Conservation (phyloP, 2,329 filamentous ascomycete species). For the Ophiostoma fasciatum region DNA sequence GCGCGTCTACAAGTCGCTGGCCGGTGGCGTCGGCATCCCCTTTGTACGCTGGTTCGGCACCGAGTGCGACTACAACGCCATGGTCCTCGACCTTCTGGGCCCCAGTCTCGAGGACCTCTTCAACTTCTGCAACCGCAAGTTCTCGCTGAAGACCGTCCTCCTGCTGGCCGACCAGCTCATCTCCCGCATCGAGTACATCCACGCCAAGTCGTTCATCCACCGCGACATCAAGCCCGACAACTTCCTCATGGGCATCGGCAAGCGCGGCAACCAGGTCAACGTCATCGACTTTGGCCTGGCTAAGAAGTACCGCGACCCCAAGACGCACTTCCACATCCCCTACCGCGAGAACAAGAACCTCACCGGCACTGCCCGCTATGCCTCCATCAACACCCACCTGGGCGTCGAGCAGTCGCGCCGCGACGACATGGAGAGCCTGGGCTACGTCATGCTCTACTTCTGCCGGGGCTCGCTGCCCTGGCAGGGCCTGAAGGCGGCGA, state of each 20-base stretch:
- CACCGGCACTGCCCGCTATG: conserved; percentile 95
- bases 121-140: conserved; percentile 99
- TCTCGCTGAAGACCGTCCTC: conserved; percentile 95
- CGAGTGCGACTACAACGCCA: conserved; percentile 99
- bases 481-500: conserved; percentile 67
- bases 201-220: conserved; percentile 98
- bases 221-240: conserved; percentile 99
- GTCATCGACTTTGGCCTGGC: conserved; percentile 98
- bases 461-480: conserved; percentile 96
- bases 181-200: conserved; percentile 98
- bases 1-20: conserved; percentile 78
- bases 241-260: conserved; percentile 98
- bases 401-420: conserved; percentile 98
- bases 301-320: conserved; percentile 99
- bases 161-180: conserved; percentile 96
- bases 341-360: conserved; percentile 99
- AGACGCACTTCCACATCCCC: conserved; percentile 99
- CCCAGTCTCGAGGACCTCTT: conserved; percentile 95
- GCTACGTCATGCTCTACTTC: conserved; percentile 99
- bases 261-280: conserved; percentile 98
- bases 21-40: conserved; percentile 92
- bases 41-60: conserved; percentile 99
- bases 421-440: conserved; percentile 98
- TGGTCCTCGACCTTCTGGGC: conserved; percentile 94
- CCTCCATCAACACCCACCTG: conserved; percentile 96